These are phyloP conservation scores for Bolboschoenoplectus hybrid DNA, from an alignment of 202 grass and related monocot species.

Conservation along the genomic window DNA sequence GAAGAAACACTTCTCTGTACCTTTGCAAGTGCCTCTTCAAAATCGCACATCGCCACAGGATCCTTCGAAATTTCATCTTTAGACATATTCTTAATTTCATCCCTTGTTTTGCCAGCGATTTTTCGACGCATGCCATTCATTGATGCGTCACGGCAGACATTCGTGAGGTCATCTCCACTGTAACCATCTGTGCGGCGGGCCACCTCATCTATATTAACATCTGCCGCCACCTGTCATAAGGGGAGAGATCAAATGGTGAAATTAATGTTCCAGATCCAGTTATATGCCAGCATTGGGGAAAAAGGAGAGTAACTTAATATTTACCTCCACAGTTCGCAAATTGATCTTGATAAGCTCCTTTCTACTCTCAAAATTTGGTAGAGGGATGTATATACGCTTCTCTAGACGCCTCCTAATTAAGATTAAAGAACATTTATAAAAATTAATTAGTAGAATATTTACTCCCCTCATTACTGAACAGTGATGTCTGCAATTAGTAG, in stretches of 20 bases:
- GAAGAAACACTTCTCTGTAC: constrained; percentile 95
- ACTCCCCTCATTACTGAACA: not conserved
- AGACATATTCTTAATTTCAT: constrained; percentile 97
- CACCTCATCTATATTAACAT: constrained; percentile 84
- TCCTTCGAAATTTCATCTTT: constrained; percentile 97
- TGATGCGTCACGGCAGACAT: constrained; percentile 96
- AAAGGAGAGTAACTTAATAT: not conserved
- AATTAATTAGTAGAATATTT: constrained; percentile 9
- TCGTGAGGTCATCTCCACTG: constrained; percentile 97
- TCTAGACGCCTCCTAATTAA: constrained; percentile 82
- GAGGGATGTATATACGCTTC: constrained; percentile 98
- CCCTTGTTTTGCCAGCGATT: constrained; percentile 94
- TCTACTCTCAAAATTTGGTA: constrained; percentile 94
- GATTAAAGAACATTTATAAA: constrained; percentile 13
- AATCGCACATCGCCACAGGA: constrained; percentile 95
- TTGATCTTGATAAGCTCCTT: constrained; percentile 98
- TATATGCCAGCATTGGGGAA: constrained; percentile 5
- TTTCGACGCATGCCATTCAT: constrained; percentile 96
- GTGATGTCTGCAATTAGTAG: not conserved
- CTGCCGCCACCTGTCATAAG: constrained; percentile 61
- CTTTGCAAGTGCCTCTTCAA: constrained; percentile 85
- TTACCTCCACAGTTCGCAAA: constrained; percentile 95
- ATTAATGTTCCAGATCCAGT: not conserved
- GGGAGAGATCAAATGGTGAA: constrained; percentile 15
- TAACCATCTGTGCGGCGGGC: constrained; percentile 84